Base-by-base conservation (phyloP, 2,329 filamentous ascomycete genomes). In the Thelonectria olida region DNA sequence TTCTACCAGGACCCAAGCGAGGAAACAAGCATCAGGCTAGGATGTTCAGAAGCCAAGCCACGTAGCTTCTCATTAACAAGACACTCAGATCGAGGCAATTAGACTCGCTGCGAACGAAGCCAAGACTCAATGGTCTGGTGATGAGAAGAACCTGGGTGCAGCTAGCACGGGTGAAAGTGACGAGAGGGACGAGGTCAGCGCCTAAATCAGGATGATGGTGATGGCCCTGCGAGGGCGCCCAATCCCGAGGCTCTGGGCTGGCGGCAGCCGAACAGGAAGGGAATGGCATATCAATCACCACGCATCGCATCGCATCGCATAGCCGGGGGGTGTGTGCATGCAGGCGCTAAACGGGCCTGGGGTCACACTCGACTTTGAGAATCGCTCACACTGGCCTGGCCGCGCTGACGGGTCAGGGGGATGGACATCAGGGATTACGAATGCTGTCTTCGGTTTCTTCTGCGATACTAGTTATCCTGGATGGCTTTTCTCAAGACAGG, bases 171-270 rank as follows among this genome's bases (percentile, higher is more conserved):
- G 53, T 39, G 47, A 51, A 25, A 54, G 47, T 58, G 50, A 56
- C 54, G 63, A 64, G 62, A 69, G 68, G 68, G 69, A 66, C 60
- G 58, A 62, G 65, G 34, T 60, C 67, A 72, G 70, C 70, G 70
- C 70, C 57, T 72, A 72, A 47, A 61, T 61, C 64, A 28, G 54
- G 63, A 58, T 53, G 55, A 68, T 69, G 64, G 56, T n/a, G n/a
- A n/a, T n/a, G n/a, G n/a, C n/a, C n/a, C n/a, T n/a, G n/a, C n/a
- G n/a, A n/a, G 41, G 58, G 47, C 55, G 38, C 55, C 60, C 53
- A 48, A 57, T 60, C 57, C 57, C 50, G 27, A 44, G 54, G 58
- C 48, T 39, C 48, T 60, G 59, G 28, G n/a, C 36, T 39, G 54
- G 50, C 50, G 51, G 36, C 38, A 17, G 53, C 54, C 17, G 49